Conservation (phyloP, 2,329 filamentous ascomycete species). For the Knufia petricola region DNA sequence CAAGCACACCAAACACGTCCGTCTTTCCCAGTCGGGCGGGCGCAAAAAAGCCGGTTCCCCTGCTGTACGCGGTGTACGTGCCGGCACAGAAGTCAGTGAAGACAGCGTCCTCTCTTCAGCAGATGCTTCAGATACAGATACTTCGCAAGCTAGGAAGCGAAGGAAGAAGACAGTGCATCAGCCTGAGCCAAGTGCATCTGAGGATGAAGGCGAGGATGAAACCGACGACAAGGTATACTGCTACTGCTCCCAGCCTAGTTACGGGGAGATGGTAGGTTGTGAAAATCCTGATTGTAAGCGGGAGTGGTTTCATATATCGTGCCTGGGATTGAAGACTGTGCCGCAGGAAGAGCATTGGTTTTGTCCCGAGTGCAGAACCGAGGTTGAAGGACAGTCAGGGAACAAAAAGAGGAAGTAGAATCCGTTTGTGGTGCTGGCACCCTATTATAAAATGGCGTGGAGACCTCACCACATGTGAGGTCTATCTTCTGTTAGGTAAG, state of each 20-base stretch:
- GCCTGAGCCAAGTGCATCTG: slow-evolving; percentile 31
- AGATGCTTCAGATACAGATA: slow-evolving; percentile 39
- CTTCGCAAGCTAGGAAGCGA: slow-evolving; percentile 18
- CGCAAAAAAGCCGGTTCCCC: slow-evolving; percentile 36
- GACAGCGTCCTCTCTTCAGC: slow-evolving; percentile 45
- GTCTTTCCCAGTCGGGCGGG: slow-evolving; percentile 31
- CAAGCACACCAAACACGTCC: slow-evolving; percentile 31
- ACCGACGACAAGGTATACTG: slow-evolving; percentile 56
- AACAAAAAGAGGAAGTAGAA: slow-evolving; percentile 9
- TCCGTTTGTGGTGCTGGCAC: no score
- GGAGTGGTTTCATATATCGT: slow-evolving; percentile 60
- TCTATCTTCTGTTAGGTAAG: no score
- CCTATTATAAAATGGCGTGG: no score
- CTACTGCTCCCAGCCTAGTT: slow-evolving; percentile 55
- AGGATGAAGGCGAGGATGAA: slow-evolving; percentile 40
- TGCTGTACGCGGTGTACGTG: slow-evolving; percentile 31
- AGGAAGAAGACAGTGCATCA: slow-evolving; percentile 16
- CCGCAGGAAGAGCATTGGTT: slow-evolving; percentile 50
- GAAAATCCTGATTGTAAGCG: slow-evolving; percentile 55
- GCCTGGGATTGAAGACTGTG: slow-evolving; percentile 51
- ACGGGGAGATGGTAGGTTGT: slow-evolving; percentile 59
- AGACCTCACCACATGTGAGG: no score
- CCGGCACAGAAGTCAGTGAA: slow-evolving; percentile 28
- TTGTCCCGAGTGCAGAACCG: slow-evolving; percentile 40
- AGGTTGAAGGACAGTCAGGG: background rate